Base-by-base conservation (phyloP, 345 rosid species). In the Nasturtium officinale region DNA sequence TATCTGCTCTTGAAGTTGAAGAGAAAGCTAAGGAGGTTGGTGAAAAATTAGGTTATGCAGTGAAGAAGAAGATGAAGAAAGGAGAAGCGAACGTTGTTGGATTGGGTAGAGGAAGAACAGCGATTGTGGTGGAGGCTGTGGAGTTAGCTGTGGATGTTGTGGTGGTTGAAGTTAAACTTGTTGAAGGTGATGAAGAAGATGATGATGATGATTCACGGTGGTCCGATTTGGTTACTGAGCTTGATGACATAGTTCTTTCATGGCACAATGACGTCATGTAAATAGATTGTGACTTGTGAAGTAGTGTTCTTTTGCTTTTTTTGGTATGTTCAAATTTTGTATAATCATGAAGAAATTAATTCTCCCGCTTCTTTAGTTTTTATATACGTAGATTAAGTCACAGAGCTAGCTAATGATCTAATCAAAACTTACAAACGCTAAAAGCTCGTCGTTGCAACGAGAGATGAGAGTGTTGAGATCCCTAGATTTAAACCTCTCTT, bases 161-260 rank as follows among this genome's bases (percentile, higher is more conserved):
- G 63, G 74, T 91, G 78, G 92, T 87, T 73, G 96, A 88, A 71
- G 83, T 86, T 55, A 86, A 73, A 79, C 84, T 83, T 23, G 85
- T 79, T 7, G 87, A 74, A 52, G 83, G 91, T 20, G 86, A 74
- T 8, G 67, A 55, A 70, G 89, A 74, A 52, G 83, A 90, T 20
- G 86, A 74, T 8, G 67, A 55, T 68, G 89, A 84, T 47, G 92
- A 91, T 53, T 75, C 76, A 72, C 85, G 83, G 51, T 95, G 97
- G 99, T 72, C 73, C 12, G 87, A 87, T 38, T 83, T 89, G 81
- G 83, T 81, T 32, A 74, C 80, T 7, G 92, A 86, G 67, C 86
- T 95, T 59, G 84, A 79, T 43, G 91, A 88, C 29, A 77, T 90
- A 26, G 90, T 91, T 54, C 83, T 79, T 47, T 82, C 91, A 5